A percentile compares a stretch with the other conserved stretches of the same genome.
Evolutionary conservation across 768 basidiomycete species (phyloP).

Genomic region (Flagelloscypha sp.): DNA sequence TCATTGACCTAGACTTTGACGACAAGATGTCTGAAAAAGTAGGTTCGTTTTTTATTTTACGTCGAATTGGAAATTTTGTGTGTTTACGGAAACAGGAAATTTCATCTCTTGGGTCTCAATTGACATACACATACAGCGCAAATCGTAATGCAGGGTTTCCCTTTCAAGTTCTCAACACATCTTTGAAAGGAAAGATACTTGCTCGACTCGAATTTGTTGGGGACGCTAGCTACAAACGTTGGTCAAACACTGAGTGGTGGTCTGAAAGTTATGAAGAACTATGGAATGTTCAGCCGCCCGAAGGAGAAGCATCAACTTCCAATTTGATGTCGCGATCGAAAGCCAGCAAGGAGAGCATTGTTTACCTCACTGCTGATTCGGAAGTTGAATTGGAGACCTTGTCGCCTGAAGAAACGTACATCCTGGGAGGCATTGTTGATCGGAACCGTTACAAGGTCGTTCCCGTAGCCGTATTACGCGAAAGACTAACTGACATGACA

Average conservation of each 20-base stretch:
- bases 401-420: slow-evolving; percentile 77
- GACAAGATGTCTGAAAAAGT: slow-evolving; percentile 91
- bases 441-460: slow-evolving; percentile 93
- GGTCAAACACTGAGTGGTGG: slow-evolving; percentile 84
- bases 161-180: slow-evolving; percentile 73
- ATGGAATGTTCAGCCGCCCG: slow-evolving; percentile 32
- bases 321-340: slow-evolving; percentile 10
- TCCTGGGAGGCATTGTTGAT: slow-evolving; percentile 89
- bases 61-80: neutral
- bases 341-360: slow-evolving; percentile 41
- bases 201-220: slow-evolving; percentile 56
- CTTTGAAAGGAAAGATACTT: slow-evolving; percentile 64
- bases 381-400: slow-evolving; percentile 79
- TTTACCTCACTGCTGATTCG: slow-evolving; percentile 95
- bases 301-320: neutral
- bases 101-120: slow-evolving; percentile 78
- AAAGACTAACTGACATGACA: slow-evolving; percentile 13
- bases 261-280: slow-evolving; percentile 60
- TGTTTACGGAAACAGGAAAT: slow-evolving; percentile 59
- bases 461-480: too few species aligned
- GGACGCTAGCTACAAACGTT: slow-evolving; percentile 66
- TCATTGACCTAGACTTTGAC: slow-evolving; percentile 89
- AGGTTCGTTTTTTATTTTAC: slow-evolving; percentile 20
- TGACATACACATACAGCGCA: slow-evolving; percentile 85
- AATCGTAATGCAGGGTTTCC: slow-evolving; percentile 69